Evolutionary conservation across 345 rosid species (phyloP).

Genomic region (Capsella bursapastoris): DNA sequence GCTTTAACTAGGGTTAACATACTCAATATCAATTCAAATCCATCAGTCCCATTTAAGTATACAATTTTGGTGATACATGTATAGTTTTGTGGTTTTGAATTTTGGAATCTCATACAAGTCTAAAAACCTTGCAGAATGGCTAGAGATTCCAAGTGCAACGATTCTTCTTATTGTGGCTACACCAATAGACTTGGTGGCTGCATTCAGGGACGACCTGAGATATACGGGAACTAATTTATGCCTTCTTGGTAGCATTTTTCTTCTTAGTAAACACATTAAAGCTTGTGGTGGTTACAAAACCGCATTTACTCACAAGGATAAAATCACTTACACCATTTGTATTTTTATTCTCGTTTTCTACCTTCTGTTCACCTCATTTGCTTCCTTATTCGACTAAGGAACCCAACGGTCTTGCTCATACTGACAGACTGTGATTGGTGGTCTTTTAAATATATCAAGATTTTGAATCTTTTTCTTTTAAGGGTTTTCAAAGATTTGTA

Average conservation of each 20-base stretch:
- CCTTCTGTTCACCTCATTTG: conserved; percentile 15
- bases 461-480: background rate
- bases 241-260: conserved; percentile 56
- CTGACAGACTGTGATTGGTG: background rate
- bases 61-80: too few species aligned
- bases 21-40: too few species aligned
- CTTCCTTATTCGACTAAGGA: background rate
- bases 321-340: conserved; percentile 70
- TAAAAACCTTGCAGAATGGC: conserved; percentile 50
- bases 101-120: too few species aligned
- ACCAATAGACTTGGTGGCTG: conserved; percentile 55
- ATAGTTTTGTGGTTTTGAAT: too few species aligned
- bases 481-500: too few species aligned
- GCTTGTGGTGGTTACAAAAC: conserved; percentile 84
- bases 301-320: conserved; percentile 66
- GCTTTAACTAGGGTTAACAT: too few species aligned
- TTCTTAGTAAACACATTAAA: conserved; percentile 67
- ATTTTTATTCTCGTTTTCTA: conserved; percentile 61
- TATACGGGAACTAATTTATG: conserved; percentile 40
- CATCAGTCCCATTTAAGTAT: too few species aligned
- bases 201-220: conserved; percentile 42
- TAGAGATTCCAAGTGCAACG: conserved; percentile 68
- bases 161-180: conserved; percentile 64
- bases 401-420: background rate
- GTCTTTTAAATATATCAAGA: background rate